Base-by-base conservation (phyloP, 2,329 filamentous ascomycete genomes). In the Grosmannia penicillata region DNA sequence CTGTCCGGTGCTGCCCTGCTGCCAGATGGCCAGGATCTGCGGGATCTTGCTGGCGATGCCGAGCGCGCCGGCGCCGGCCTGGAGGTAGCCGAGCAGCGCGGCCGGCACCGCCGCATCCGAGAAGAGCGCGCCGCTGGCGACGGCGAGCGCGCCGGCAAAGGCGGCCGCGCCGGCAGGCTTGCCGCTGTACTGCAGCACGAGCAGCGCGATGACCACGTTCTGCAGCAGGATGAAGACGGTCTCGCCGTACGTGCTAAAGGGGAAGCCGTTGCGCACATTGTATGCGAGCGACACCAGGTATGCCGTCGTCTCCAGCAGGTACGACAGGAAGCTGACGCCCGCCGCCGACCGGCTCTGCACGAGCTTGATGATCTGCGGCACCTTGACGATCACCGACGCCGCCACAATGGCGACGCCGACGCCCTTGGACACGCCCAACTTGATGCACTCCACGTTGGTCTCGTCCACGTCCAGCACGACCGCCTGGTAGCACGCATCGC, bases 201-300 rank as follows among this genome's bases (percentile, higher is more conserved):
- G 60, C 36, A 86, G 74, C 6, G 80, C 78, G 55, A 98, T 94
- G 43, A 86, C 73, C 31, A 96, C 74, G 60, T 98, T 94, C 65
- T 98, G 91, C 42, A 79, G 77, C 36, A 91, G 72, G 50, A 98
- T 95, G 53, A 96, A 68, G 27, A 82, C 86, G 22, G 85, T 89
- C 71, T 98, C 91, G 58, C 91, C 91, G 57, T 82, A 98, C 10
- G 91, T 98, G 69, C 81, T 93, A 62, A 98, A 95, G 4, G 91
- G 89, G 50, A 94, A 95, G 19, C 77, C 78, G 53, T 86, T 84
- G 55, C 91, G 84, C 47, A 83, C 69, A 58, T 93, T 94, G 68
- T 98, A 98, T 37, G 84, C 82, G 48, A 98, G 73, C 6, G 78
- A 81, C 59, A 95, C 93, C 51, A 95, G 70, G 62, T 93, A 89